Base-by-base conservation (phyloP, 2,329 filamentous ascomycete genomes). In the Sordariomycetes sp. region DNA sequence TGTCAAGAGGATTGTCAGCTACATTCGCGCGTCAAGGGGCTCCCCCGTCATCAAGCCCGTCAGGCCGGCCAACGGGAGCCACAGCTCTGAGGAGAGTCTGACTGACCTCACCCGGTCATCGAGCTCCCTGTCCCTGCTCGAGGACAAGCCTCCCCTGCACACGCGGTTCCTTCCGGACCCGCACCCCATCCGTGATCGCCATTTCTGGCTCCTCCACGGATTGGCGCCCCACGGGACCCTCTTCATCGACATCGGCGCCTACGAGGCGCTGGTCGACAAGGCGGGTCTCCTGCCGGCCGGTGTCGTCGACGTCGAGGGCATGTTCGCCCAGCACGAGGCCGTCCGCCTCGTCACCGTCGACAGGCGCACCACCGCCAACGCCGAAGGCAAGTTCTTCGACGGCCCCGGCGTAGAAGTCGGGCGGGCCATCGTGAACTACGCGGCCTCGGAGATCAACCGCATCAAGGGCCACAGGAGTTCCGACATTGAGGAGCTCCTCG, bases 121-220 rank as follows among this genome's bases (percentile, higher is more conserved):
- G 4, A 70, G 70, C 28, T 75, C 83, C 53, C 60, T 75, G 58
- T 67, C 71, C 57, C 64, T 76, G 53, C 65, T 71, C 54, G 59
- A 65, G 32, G 67, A 71, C 53, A 72, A 73, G 56, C 79, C 82
- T 1, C 87, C 92, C 1, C 76, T 96, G 4, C 94, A 99, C 72
- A 99, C 94, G 3, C 87, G 94, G 59, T 99, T 99, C 77, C 79
- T 96, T 14, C 90, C 92, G 0, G 90, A 90, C 11, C 77, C 81
- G 0, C 85, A 89, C 28, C 92, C 93, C 1, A 94, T 97, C 60
- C 86, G 90, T 59, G 94, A 97, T 70, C 87, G 93, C 61, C 91
- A 94, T 69, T 97, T 99, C 79, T 99, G 94, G 94, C 86, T 99
- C 54, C 80, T 97, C 0, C 90, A 99, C 72, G 94, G 93, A 11